These are phyloP conservation scores for Acanthamoeba sp. DNA, from an alignment of 208 protist genomes.

Conservation along the genomic window DNA sequence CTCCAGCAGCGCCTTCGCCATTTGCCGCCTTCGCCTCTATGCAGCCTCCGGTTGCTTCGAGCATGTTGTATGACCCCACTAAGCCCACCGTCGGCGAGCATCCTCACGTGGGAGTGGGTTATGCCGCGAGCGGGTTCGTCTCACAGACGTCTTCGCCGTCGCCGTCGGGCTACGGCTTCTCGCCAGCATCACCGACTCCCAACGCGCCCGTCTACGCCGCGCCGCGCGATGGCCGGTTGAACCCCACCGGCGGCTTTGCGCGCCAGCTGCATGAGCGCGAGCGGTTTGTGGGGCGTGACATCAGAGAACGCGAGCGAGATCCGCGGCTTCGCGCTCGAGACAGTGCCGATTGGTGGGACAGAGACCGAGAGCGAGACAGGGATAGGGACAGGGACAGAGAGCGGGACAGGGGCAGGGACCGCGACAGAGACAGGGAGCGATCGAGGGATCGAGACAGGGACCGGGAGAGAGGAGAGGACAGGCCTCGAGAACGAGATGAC, in stretches of 20 bases:
- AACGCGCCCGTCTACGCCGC: too few species aligned
- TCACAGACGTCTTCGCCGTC: neutral
- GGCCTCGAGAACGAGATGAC: neutral
- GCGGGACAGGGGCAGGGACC: neutral
- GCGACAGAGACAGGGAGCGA: neutral
- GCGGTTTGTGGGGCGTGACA: neutral
- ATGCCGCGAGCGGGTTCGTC: neutral
- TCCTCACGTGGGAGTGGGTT: neutral
- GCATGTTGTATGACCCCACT: neutral
- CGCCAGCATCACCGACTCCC: too few species aligned
- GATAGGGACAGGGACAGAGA: neutral
- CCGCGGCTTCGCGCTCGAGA: neutral
- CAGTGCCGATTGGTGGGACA: neutral
- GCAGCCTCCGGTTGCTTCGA: neutral
- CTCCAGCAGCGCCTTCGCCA: neutral
- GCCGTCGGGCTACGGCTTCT: neutral
- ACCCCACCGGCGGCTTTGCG: neutral
- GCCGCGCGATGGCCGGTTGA: too few species aligned
- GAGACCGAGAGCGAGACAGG: neutral
- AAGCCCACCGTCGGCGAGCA: neutral
- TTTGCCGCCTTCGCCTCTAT: neutral
- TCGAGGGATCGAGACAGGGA: neutral
- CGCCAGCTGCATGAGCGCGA: neutral
- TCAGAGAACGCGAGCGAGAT: neutral
- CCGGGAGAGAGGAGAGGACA: neutral